These are phyloP conservation scores for Juglanconis sp. DNA, from an alignment of 2,329 filamentous ascomycete species.

Conservation along the genomic window DNA sequence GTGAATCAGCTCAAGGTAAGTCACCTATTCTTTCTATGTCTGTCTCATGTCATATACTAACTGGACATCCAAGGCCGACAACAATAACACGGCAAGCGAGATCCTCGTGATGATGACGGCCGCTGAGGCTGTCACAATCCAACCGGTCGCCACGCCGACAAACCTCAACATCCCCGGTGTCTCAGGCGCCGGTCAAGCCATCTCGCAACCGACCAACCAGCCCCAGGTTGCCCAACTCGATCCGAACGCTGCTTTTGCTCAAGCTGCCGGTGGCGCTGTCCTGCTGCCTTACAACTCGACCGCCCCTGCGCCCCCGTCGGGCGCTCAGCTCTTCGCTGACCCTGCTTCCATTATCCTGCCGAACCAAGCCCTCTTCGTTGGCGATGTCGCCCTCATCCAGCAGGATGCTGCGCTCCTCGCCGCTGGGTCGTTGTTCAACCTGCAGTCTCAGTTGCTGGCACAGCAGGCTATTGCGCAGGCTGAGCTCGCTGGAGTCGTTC, in stretches of 20 bases:
- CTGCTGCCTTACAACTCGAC: constrained; percentile 32
- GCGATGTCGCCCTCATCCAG: constrained; percentile 30
- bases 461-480: constrained; percentile 27
- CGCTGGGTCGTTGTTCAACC: constrained; percentile 27
- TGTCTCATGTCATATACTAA: not conserved
- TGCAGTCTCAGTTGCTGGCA: constrained; percentile 24
- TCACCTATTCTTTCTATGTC: no score
- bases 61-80: constrained; percentile 28
- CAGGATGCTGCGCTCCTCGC: constrained; percentile 31
- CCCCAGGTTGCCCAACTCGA: constrained; percentile 26
- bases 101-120: constrained; percentile 38
- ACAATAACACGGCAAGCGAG: constrained; percentile 30
- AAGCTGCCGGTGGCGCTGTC: constrained; percentile 28
- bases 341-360: constrained; percentile 37
- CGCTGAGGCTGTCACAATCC: constrained; percentile 33
- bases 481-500: constrained; percentile 24
- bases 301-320: constrained; percentile 26
- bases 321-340: constrained; percentile 32
- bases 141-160: constrained; percentile 17
- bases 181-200: constrained; percentile 3
- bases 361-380: constrained; percentile 32
- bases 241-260: constrained; percentile 31
- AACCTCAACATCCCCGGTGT: constrained; percentile 8
- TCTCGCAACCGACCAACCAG: constrained; percentile 18
- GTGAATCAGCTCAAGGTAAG: constrained; percentile 32